phyloP scores from a whole-genome alignment of 768 basidiomycete genomes.

The Gautieria morchelliformis region DNA sequence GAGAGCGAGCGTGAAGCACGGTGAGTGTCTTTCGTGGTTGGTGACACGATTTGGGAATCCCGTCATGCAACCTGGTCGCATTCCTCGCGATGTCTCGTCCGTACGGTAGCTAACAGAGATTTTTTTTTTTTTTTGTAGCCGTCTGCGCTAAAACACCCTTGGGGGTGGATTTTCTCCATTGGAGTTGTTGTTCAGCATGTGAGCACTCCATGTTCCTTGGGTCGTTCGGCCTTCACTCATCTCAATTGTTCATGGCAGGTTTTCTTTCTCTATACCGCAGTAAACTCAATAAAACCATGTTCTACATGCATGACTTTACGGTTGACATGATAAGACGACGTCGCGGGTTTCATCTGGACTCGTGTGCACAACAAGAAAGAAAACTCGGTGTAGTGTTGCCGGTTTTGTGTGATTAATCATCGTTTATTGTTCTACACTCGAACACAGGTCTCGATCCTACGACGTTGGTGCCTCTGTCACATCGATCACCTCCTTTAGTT shows the following conservation, averaged over 20 bases:
- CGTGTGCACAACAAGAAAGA: no score
- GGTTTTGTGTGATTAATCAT: no score
- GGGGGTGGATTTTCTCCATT: background rate
- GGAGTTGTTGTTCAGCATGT: background rate
- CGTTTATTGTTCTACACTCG: no score
- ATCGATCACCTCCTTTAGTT: slow-evolving; percentile 78
- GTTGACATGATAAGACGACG: no score
- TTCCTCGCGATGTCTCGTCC: background rate
- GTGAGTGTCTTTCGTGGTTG: slow-evolving; percentile 40
- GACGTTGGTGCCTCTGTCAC: slow-evolving; percentile 27
- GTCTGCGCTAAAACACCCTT: slow-evolving; percentile 21
- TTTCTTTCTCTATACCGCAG: background rate
- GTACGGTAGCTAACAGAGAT: background rate
- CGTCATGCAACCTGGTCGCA: background rate
- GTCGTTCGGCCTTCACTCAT: background rate
- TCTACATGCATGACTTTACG: no score
- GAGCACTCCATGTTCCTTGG: background rate
- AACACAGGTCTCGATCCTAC: background rate
- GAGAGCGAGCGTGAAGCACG: slow-evolving; percentile 99
- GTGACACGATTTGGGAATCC: background rate
- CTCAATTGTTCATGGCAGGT: background rate
- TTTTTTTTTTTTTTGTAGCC: slow-evolving; percentile 14
- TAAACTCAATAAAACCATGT: background rate
- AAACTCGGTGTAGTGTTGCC: no score
- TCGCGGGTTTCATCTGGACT: no score